Base-by-base conservation (phyloP, 805 yeast genomes). In the Yamadazyma sp. region DNA sequence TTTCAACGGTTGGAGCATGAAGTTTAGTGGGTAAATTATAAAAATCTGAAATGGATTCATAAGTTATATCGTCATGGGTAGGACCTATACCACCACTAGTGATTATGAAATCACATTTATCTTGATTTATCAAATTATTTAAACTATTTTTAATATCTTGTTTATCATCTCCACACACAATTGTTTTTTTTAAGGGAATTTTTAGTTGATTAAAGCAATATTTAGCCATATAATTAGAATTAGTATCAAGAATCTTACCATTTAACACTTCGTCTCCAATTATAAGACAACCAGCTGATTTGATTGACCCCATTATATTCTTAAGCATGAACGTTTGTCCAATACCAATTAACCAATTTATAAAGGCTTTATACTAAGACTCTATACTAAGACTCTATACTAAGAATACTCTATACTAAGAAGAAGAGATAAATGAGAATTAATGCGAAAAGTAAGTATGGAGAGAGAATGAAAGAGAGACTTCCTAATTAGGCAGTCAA, bases 221-320 rank as follows among this genome's bases (percentile, higher is more conserved):
- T 43, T 73, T 73, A 20, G 94, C 86, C 52, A 87, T 85, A 49
- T 62, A 75, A 43, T 73, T 64, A 6, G 94, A 82, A 55, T 87
- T 87, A 2, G 91, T 76, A 50, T 87, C 96, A 4, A 68, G 59
- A 42, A 87, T 86, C 58, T 87, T 87, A 5, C 95, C 94, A 47
- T 86, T 87, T 38, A 87, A 72, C 2, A 87, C 82, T 58, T 87
- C 96, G 57, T 87, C 96, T 4, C 96, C 96, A 33, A 87, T 87
- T 27, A 81, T 77, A 35, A 76, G 61, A 43, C 76, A 71, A 2
- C 76, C 78, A 1, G 78, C 75, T 2, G 64, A 55, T 30, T 18
- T 37, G 3, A 46, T 37, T 0, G 42, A 16, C n/a, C 11, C 20
- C 24, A 26, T 25, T n/a, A 7, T 7, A 8, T n/a, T n/a, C 23